Evolutionary conservation across 106 monocot genomes (phyloP).

Genomic region (Triglochin maritima): DNA sequence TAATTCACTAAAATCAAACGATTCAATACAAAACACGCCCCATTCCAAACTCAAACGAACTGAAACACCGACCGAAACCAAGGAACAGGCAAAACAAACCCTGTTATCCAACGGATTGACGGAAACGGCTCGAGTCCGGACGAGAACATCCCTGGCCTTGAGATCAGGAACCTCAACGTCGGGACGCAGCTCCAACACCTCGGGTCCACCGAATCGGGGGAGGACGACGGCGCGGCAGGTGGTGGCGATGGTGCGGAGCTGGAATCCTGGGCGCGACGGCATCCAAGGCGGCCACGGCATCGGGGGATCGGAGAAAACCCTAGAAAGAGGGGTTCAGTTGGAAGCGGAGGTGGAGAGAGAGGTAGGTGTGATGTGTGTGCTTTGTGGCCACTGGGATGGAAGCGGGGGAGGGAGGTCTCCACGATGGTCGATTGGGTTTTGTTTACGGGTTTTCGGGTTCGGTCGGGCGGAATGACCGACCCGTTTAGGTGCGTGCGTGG

Average conservation of each 20-base stretch:
- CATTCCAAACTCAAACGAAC: not conserved
- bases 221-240: slow-evolving; percentile 68
- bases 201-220: slow-evolving; percentile 84
- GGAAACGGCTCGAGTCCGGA: slow-evolving; percentile 83
- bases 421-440: too few relatives aligned
- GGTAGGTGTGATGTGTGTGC: not conserved
- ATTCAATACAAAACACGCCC: not conserved
- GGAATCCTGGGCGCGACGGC: not conserved
- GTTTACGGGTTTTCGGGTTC: too few relatives aligned
- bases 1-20: not conserved
- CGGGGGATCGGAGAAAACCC: not conserved
- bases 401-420: too few relatives aligned
- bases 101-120: slow-evolving; percentile 79
- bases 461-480: too few relatives aligned
- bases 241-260: slow-evolving; percentile 8
- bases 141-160: slow-evolving; percentile 76
- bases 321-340: not conserved
- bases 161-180: slow-evolving; percentile 74
- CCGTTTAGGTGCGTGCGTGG: too few relatives aligned
- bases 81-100: slow-evolving; percentile 13
- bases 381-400: not conserved
- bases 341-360: not conserved
- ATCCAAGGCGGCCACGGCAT: not conserved
- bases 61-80: not conserved
- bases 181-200: slow-evolving; percentile 58